Evolutionary conservation across 345 rosid genomes (phyloP), one percentile per base, ranked within the genome.

Genomic region (Bretschneidera sinensis): DNA sequence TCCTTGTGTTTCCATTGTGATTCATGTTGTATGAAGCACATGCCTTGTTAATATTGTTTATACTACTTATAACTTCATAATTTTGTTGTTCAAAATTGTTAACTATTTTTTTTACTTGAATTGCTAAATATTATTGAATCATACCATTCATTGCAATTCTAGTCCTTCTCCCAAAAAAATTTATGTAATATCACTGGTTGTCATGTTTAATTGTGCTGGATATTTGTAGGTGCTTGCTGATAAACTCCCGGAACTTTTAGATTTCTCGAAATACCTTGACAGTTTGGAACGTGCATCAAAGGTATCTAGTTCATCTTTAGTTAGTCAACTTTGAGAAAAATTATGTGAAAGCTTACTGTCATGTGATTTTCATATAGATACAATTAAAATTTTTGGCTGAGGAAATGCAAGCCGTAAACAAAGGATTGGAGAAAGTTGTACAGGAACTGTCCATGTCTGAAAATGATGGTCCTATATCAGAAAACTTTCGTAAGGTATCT

Each of bases 361-460:
- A 52, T 56, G 34, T 58, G 45, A 22, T 45, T 71, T 76, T 48
- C 50, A 43, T 69, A 61, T 75, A 92, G 98, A 67, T 92, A 73
- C 98, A 92, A 84, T 64, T 92, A 77, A 92, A 92, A 81, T 78
- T 69, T 76, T 72, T 92, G 83, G 98, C 96, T 0, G 97, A 92
- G 77, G 98, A 92, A 81, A 92, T 92, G 97, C 96, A 92, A 84
- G 97, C 95, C 17, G 70, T 92, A 70, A 89, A 85, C 83, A 92
- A 89, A 81, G 98, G 98, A 63, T 78, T 92, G 70, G 97, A 92
- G 73, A 92, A 89, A 65, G 85, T 88, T 56, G 81, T 87, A 35
- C 96, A 89, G 74, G 98, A 92, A 66, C 75, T 92, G 50, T 69
- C 97, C 66, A 62, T 77, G 71, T 80, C 96, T 13, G 97, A 89